phyloP scores from a whole-genome alignment of 2,329 filamentous ascomycete genomes.

The Aurifilum marmelostoma region DNA sequence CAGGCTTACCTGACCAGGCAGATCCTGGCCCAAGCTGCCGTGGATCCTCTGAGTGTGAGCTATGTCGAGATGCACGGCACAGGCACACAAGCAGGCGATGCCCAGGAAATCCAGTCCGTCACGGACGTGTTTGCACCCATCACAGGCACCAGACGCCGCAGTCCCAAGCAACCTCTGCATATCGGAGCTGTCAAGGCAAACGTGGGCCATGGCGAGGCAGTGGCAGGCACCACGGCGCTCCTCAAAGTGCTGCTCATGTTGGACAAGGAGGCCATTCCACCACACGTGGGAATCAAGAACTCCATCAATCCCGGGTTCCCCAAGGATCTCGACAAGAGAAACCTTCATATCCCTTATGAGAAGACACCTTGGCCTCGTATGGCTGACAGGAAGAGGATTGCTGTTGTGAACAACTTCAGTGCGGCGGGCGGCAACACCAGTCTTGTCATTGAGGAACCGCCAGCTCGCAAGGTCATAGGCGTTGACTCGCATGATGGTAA shows the following conservation, averaged over 20 bases:
- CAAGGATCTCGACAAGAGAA: constrained; percentile 39
- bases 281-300: constrained; percentile 51
- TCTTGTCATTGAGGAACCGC: constrained; percentile 53
- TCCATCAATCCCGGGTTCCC: constrained; percentile 44
- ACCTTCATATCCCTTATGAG: constrained; percentile 42
- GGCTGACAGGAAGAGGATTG: constrained; percentile 3
- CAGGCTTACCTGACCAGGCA: constrained; percentile 61
- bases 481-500: not conserved
- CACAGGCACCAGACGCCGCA: constrained; percentile 30
- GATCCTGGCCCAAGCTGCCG: constrained; percentile 57
- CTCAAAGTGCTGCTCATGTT: constrained; percentile 53
- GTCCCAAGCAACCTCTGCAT: constrained; percentile 40
- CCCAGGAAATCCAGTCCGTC: constrained; percentile 64
- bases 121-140: constrained; percentile 39
- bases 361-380: constrained; percentile 8
- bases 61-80: constrained; percentile 74
- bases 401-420: constrained; percentile 52
- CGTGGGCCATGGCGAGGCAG: constrained; percentile 50
- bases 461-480: constrained; percentile 30
- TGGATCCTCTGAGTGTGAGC: constrained; percentile 61
- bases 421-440: constrained; percentile 63
- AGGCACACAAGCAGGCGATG: constrained; percentile 67
- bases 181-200: constrained; percentile 55
- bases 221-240: constrained; percentile 44
- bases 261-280: constrained; percentile 47